A percentile compares a stretch with the other conserved stretches of the same genome.
Evolutionary conservation across 2,329 filamentous ascomycete genomes (phyloP).

Genomic region (Alternaria dauci): DNA sequence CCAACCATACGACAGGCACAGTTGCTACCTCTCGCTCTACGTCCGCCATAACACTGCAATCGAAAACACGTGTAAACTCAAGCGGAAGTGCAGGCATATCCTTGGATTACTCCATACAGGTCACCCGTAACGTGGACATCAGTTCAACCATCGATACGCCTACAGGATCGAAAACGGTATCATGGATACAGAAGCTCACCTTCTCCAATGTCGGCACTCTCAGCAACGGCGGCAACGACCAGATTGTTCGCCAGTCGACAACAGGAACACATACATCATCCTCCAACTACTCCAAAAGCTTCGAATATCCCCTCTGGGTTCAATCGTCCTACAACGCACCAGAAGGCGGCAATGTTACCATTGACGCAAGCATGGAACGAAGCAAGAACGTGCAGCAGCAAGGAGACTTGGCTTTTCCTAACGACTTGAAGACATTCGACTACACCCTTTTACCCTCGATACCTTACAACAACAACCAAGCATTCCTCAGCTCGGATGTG

Average conservation of each 20-base stretch:
- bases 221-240: constrained; percentile 63
- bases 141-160: constrained; percentile 62
- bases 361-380: constrained; percentile 59
- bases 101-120: constrained; percentile 66
- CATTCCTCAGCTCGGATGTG: constrained; percentile 53
- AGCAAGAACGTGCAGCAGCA: constrained; percentile 58
- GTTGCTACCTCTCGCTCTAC: constrained; percentile 48
- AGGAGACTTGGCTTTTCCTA: constrained; percentile 64
- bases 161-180: constrained; percentile 50
- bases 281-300: constrained; percentile 53
- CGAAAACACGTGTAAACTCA: constrained; percentile 55
- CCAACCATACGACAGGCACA: constrained; percentile 62
- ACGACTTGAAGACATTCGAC: constrained; percentile 67
- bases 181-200: constrained; percentile 67
- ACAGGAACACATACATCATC: constrained; percentile 57
- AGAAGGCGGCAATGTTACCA: constrained; percentile 53
- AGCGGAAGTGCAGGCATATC: constrained; percentile 66
- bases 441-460: constrained; percentile 34
- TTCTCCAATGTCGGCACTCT: constrained; percentile 66
- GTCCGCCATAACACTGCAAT: constrained; percentile 62
- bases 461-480: constrained; percentile 1
- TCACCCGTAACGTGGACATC: constrained; percentile 64
- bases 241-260: constrained; percentile 62
- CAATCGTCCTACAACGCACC: constrained; percentile 60
- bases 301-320: constrained; percentile 69